Percentiles rank a stretch among this genome's conserved stretches.
These are phyloP conservation scores for Phialophora chinensis DNA, from an alignment of 2,329 filamentous ascomycete species.

Conservation along the genomic window DNA sequence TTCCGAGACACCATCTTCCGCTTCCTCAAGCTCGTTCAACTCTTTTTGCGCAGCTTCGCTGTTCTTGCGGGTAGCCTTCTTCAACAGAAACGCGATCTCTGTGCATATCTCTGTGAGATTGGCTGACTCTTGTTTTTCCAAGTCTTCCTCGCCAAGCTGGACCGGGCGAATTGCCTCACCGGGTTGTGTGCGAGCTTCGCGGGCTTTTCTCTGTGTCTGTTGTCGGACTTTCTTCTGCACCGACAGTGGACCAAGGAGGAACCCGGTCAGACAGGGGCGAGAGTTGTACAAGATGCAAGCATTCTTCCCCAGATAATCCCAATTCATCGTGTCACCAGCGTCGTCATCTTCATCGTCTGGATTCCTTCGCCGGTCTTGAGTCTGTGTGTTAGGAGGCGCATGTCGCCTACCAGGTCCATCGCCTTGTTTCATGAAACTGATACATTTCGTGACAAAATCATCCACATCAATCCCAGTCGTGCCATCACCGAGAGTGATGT, in stretches of 20 bases:
- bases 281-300: slow-evolving; percentile 75
- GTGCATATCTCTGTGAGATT: slow-evolving; percentile 79
- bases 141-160: slow-evolving; percentile 74
- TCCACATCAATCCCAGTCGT: slow-evolving; percentile 83
- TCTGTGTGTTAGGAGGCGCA: slow-evolving; percentile 46
- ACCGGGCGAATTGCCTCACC: slow-evolving; percentile 75
- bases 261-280: slow-evolving; percentile 78
- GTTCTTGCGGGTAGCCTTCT: slow-evolving; percentile 49
- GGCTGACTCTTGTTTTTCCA: slow-evolving; percentile 76
- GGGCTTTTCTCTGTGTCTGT: slow-evolving; percentile 71
- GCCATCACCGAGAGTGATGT: slow-evolving; percentile 73
- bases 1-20: slow-evolving; percentile 43
- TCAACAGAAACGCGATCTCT: slow-evolving; percentile 71
- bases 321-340: slow-evolving; percentile 79
- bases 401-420: slow-evolving; percentile 47
- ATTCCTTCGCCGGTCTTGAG: slow-evolving; percentile 50
- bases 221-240: slow-evolving; percentile 83
- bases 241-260: slow-evolving; percentile 85
- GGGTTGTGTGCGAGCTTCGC: slow-evolving; percentile 71
- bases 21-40: slow-evolving; percentile 40
- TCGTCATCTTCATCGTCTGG: slow-evolving; percentile 69
- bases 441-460: slow-evolving; percentile 88
- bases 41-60: slow-evolving; percentile 49
- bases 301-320: slow-evolving; percentile 79
- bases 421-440: slow-evolving; percentile 80